phyloP scores from a whole-genome alignment of 169 alveolate species.

The Plasmodium gaboni region DNA sequence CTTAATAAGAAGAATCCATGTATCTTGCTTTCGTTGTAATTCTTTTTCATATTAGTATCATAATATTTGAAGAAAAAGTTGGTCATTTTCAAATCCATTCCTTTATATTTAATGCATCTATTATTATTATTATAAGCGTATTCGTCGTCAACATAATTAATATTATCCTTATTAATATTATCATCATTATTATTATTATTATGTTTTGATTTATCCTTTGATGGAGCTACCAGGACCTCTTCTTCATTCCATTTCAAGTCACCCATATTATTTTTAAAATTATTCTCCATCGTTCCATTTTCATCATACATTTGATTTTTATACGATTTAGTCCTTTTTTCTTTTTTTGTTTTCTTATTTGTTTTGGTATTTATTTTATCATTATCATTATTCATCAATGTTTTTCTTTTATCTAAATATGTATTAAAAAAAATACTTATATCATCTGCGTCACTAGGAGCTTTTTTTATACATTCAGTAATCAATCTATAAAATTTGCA shows the following conservation, averaged over 20 bases:
- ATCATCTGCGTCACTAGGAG: slow-evolving; percentile 70
- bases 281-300: too few relatives aligned
- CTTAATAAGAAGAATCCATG: slow-evolving; percentile 59
- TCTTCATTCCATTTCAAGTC: too few relatives aligned
- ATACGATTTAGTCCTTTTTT: too few relatives aligned
- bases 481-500: slow-evolving; percentile 54
- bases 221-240: too few relatives aligned
- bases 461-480: slow-evolving; percentile 74
- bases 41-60: slow-evolving; percentile 27
- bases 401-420: slow-evolving; percentile 23
- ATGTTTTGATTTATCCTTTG: too few relatives aligned
- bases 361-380: neutral
- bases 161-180: neutral
- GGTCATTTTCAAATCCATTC: slow-evolving; percentile 27
- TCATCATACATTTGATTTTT: too few relatives aligned
- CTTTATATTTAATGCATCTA: slow-evolving; percentile 14
- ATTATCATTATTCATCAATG: neutral
- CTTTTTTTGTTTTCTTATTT: too few relatives aligned
- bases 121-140: slow-evolving; percentile 1
- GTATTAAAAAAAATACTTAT: slow-evolving; percentile 56
- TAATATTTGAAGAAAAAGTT: slow-evolving; percentile 39
- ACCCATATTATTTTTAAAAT: too few relatives aligned
- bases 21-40: slow-evolving; percentile 50
- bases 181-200: neutral
- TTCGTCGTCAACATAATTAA: neutral